Evolutionary conservation across 352 stramenopile genomes (phyloP).

Genomic region (Phytophthora chlamydospora): DNA sequence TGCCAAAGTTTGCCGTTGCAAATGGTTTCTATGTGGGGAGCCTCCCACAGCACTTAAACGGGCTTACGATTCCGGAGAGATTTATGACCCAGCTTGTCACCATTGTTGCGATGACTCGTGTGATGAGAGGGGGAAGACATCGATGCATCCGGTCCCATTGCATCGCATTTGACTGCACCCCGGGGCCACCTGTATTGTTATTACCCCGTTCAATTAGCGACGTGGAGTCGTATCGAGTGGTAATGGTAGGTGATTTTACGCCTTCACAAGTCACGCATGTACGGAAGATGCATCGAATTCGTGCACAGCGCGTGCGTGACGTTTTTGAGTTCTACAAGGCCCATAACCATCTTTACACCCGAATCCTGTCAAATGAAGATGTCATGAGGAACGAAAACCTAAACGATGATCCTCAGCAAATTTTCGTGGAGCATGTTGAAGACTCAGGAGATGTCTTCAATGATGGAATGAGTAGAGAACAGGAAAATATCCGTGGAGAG

Average conservation of each 20-base stretch:
- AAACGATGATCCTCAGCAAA: neutral
- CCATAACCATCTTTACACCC: slow-evolving; percentile 5
- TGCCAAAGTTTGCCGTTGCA: slow-evolving; percentile 9
- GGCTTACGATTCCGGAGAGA: slow-evolving; percentile 1
- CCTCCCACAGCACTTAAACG: neutral
- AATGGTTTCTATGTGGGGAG: slow-evolving; percentile 9
- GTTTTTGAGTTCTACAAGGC: slow-evolving; percentile 6
- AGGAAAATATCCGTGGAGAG: slow-evolving; percentile 1
- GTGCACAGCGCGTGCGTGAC: neutral
- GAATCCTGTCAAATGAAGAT: neutral
- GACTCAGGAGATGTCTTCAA: neutral
- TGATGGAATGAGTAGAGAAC: neutral
- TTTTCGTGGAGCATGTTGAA: slow-evolving; percentile 1
- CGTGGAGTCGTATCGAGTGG: slow-evolving; percentile 5
- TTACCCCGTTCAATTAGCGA: slow-evolving; percentile 1
- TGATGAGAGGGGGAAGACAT: slow-evolving; percentile 10
- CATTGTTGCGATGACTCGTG: slow-evolving; percentile 8
- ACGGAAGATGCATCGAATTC: slow-evolving; percentile 7
- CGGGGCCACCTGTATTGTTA: neutral
- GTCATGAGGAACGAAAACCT: neutral
- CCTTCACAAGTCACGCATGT: neutral
- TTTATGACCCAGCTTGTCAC: slow-evolving; percentile 8
- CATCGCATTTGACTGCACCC: slow-evolving; percentile 11
- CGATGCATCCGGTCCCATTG: slow-evolving; percentile 12
- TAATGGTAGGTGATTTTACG: slow-evolving; percentile 9